phyloP scores from a whole-genome alignment of 2,329 filamentous ascomycete species.

The Juglanconis oblonga region DNA sequence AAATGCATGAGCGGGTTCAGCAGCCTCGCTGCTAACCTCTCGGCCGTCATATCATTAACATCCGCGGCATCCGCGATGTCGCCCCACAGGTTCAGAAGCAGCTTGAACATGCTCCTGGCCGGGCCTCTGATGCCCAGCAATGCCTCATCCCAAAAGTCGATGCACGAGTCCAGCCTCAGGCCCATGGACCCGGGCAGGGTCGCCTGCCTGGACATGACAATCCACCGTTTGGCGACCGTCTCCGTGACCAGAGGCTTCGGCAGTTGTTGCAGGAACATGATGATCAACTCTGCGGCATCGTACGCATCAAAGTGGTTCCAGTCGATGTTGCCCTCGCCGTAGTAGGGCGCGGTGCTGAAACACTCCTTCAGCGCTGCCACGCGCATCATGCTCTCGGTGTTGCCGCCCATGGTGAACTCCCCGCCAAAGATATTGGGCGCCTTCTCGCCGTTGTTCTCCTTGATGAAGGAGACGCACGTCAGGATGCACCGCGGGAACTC shows the following conservation, averaged over 20 bases:
- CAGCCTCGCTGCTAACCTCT: slow-evolving; percentile 36
- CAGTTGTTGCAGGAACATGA: slow-evolving; percentile 37
- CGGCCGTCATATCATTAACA: slow-evolving; percentile 41
- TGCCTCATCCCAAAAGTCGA: slow-evolving; percentile 47
- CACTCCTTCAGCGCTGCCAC: slow-evolving; percentile 34
- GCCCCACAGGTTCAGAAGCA: slow-evolving; percentile 42
- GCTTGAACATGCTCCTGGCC: slow-evolving; percentile 36
- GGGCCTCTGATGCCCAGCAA: slow-evolving; percentile 36
- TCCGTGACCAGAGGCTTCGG: slow-evolving; percentile 38
- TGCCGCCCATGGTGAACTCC: slow-evolving; percentile 22
- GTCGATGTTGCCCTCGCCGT: slow-evolving; percentile 34
- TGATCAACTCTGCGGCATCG: slow-evolving; percentile 39
- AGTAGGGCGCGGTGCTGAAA: slow-evolving; percentile 34
- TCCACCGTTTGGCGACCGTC: slow-evolving; percentile 37
- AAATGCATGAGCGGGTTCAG: slow-evolving; percentile 39
- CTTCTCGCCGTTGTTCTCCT: slow-evolving; percentile 29
- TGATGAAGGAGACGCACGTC: slow-evolving; percentile 37
- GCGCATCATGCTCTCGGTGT: slow-evolving; percentile 29
- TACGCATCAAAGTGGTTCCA: slow-evolving; percentile 35
- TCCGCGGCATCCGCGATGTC: slow-evolving; percentile 37
- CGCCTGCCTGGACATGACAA: slow-evolving; percentile 38
- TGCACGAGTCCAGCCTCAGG: slow-evolving; percentile 37
- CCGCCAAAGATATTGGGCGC: slow-evolving; percentile 38
- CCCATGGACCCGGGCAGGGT: slow-evolving; percentile 31
- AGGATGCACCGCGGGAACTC: slow-evolving; percentile 42